Evolutionary conservation across 306 rosid species (phyloP), one percentile per base, ranked within the genome.

Genomic region (Leucaena leucocephala): DNA sequence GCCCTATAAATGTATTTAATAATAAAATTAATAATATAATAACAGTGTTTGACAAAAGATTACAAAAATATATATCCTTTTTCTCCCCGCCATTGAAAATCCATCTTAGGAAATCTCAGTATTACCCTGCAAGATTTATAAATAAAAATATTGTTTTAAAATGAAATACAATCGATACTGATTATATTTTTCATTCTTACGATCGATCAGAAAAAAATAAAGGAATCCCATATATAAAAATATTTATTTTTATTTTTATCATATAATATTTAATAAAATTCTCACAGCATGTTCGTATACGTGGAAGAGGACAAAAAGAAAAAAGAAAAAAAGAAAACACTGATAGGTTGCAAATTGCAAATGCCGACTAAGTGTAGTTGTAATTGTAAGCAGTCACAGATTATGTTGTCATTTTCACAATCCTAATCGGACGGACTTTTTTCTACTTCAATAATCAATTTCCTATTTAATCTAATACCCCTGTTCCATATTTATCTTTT

Each of bases 361-460:
- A 4, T 8, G 57, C 57, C 44, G 62, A 71, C 61, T 48, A 14
- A 38, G 8, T 42, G 16, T 39, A 40, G 34, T 67, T 35, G 17
- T 8, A 22, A 9, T 58, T 11, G 48, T 2, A 34, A 10, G 49
- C 77, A 38, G 48, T 36, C 54, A 54, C 49, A 72, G 19, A 52
- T 52, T 33, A 52, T 16, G 44, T n/a, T 11, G n/a, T 68, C 74
- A 2, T 42, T 77, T 49, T 68, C 71, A 45, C 8, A n/a, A 16
- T 34, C 74, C 75, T 55, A 38, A 72, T 68, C 52, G 57, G 55
- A 75, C 78, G 21, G 8, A 12, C 38, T 38, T 63, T 43, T 62
- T 77, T 71, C 49, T 44, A 38, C 65, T 22, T 7, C 48, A 68
- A 59, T 4, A 21, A 22, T 22, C 36, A 22, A 36, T 58, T 22